A percentile compares a stretch with the other conserved stretches of the same genome.
Conservation (phyloP, 192 early-diverging fungal genomes). For the Backusella parvicylindrica region DNA sequence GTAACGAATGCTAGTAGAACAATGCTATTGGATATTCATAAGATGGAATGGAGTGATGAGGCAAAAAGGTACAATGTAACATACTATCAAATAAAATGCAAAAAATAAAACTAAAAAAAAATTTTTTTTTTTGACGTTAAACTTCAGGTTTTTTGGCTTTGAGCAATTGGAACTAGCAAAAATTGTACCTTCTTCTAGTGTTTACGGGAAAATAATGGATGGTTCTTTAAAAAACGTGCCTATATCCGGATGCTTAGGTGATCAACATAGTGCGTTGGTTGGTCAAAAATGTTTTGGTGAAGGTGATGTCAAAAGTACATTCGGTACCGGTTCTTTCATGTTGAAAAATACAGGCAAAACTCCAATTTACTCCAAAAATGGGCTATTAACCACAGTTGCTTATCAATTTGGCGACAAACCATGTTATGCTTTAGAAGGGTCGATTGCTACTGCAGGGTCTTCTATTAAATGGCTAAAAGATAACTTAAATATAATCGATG, state of each 20-base stretch:
- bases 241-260: constrained; percentile 85
- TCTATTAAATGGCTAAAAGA: constrained; percentile 90
- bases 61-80: constrained; percentile 45
- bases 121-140: neutral
- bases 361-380: constrained; percentile 72
- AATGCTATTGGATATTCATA: constrained; percentile 88
- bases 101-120: neutral
- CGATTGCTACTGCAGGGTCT: constrained; percentile 86
- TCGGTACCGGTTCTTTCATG: constrained; percentile 96
- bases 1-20: constrained; percentile 92
- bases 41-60: constrained; percentile 77
- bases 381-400: constrained; percentile 86
- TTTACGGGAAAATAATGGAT: constrained; percentile 63
- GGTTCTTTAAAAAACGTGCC: constrained; percentile 67
- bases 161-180: constrained; percentile 65
- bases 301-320: constrained; percentile 92
- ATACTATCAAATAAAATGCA: too few species aligned
- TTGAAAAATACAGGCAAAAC: constrained; percentile 85
- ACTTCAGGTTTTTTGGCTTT: constrained; percentile 33
- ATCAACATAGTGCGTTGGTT: constrained; percentile 93
- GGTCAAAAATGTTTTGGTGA: constrained; percentile 88
- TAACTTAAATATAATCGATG: constrained; percentile 71
- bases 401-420: constrained; percentile 81
- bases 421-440: constrained; percentile 88
- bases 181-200: constrained; percentile 77